Base-by-base conservation (phyloP, 164 flowering plant genomes). In the Amborella trichopoda region DNA sequence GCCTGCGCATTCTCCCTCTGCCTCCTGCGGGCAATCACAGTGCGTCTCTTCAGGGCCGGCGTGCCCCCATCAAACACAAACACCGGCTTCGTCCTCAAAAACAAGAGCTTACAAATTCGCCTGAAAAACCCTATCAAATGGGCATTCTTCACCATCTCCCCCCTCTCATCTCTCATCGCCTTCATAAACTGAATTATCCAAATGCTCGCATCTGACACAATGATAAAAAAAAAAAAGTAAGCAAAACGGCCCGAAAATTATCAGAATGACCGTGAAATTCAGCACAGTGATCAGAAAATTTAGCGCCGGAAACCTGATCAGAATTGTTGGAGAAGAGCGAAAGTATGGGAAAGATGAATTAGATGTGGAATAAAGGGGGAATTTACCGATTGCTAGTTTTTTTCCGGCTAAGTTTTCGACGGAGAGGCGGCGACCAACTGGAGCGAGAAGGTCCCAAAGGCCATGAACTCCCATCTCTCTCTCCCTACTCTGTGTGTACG, bases 401-500 rank as follows among this genome's bases (percentile, higher is more conserved):
- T 74, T 82, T 2, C 97, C 97, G 60, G 93, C 66, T n/a, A 90
- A 82, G 55, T 90, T 90, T 62, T 90, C 95, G 58, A 90, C 94
- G 43, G 95, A 86, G 30, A 90, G 95, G 20, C 98, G 98, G 47
- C 95, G 91, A 42, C 98, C 98, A 56, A 83, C 98, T 38, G 98
- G 98, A 20, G 98, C 74, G 9, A 86, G 74, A 22, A 91, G 90
- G n/a, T 86, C 96, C 98, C 98, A 91, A 1, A 91, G 79, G 26
- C 78, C 83, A 43, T 91, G 96, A 10, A 91, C 98, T 26, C 98
- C 95, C 98, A 90, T 90, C n/a, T n/a, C n/a, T n/a, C n/a, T n/a
- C n/a, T n/a, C n/a, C n/a, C n/a, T n/a, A n/a, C n/a, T n/a, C n/a
- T n/a, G n/a, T n/a, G n/a, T n/a, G n/a, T n/a, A n/a, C n/a, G n/a